These are phyloP conservation scores for Arthroderma sp. DNA, from an alignment of 2,329 filamentous ascomycete species.

Conservation along the genomic window DNA sequence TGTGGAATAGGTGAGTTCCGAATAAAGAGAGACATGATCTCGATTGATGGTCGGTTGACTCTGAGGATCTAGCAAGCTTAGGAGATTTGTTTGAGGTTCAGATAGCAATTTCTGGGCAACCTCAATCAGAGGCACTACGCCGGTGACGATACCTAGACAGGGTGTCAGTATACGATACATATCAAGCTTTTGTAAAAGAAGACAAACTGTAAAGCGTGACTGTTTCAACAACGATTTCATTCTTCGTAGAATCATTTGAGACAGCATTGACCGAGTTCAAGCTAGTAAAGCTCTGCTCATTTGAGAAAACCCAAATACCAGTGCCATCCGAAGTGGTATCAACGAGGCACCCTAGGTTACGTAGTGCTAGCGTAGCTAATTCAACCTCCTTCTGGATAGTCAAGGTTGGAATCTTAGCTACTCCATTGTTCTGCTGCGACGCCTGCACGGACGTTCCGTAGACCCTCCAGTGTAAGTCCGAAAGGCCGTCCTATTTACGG, in stretches of 20 bases:
- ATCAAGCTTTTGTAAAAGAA: not conserved
- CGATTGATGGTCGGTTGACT: constrained; percentile 2
- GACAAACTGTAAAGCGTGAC: constrained; percentile 4
- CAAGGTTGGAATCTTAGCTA: not conserved
- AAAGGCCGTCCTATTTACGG: constrained; percentile 27
- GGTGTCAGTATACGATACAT: not conserved
- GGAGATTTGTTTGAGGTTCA: constrained; percentile 3
- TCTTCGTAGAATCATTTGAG: not conserved
- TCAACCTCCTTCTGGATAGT: constrained; percentile 20
- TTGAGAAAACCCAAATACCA: constrained; percentile 29
- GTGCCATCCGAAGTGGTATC: constrained; percentile 25
- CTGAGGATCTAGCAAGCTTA: constrained; percentile 1
- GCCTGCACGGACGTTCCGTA: constrained; percentile 5
- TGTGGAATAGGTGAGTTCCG: constrained; percentile 12
- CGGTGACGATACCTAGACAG: constrained; percentile 2
- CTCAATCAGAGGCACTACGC: constrained; percentile 4
- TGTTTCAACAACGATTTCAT: constrained; percentile 1
- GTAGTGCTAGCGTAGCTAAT: constrained; percentile 24
- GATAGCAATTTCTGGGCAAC: constrained; percentile 5
- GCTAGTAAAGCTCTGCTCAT: constrained; percentile 25
- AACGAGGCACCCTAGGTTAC: constrained; percentile 25
- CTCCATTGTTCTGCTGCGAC: constrained; percentile 17
- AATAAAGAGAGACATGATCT: not conserved
- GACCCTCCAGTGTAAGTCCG: constrained; percentile 29
- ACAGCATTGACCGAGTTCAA: constrained; percentile 16